These are phyloP conservation scores for Cardamine occulta DNA, from an alignment of 345 rosid genomes.

Conservation along the genomic window DNA sequence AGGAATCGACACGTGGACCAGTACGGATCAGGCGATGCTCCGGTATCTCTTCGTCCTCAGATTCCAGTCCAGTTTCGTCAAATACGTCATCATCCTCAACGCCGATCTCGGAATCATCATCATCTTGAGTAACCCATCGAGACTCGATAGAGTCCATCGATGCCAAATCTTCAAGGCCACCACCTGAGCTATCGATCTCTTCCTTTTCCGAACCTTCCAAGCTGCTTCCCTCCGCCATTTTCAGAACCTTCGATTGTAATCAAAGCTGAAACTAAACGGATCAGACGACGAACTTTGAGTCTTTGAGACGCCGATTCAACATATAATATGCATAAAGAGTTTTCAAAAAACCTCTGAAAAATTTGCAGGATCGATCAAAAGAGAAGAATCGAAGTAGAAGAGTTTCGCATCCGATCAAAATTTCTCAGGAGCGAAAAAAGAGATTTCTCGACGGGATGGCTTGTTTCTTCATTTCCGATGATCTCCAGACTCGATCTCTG, in stretches of 20 bases:
- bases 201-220: slow-evolving; percentile 51
- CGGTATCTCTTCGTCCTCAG: slow-evolving; percentile 76
- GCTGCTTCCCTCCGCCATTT: slow-evolving; percentile 64
- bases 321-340: not conserved
- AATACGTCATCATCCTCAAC: slow-evolving; percentile 53
- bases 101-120: slow-evolving; percentile 73
- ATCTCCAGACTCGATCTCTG: slow-evolving; percentile 24
- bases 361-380: slow-evolving; percentile 26
- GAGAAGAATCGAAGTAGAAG: slow-evolving; percentile 9
- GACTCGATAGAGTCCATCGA: slow-evolving; percentile 88
- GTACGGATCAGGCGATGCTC: slow-evolving; percentile 89
- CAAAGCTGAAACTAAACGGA: slow-evolving; percentile 22
- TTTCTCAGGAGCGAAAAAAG: not conserved
- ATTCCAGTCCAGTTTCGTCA: slow-evolving; percentile 54
- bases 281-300: slow-evolving; percentile 16
- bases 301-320: slow-evolving; percentile 8
- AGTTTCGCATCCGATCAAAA: slow-evolving; percentile 30
- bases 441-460: slow-evolving; percentile 25
- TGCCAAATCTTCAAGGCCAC: slow-evolving; percentile 46
- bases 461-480: slow-evolving; percentile 27
- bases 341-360: not conserved
- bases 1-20: slow-evolving; percentile 84
- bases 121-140: slow-evolving; percentile 93
- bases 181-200: slow-evolving; percentile 51
- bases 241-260: slow-evolving; percentile 26